These are phyloP conservation scores for Phytophthora colocasiae DNA, from an alignment of 352 stramenopile species.

Conservation along the genomic window DNA sequence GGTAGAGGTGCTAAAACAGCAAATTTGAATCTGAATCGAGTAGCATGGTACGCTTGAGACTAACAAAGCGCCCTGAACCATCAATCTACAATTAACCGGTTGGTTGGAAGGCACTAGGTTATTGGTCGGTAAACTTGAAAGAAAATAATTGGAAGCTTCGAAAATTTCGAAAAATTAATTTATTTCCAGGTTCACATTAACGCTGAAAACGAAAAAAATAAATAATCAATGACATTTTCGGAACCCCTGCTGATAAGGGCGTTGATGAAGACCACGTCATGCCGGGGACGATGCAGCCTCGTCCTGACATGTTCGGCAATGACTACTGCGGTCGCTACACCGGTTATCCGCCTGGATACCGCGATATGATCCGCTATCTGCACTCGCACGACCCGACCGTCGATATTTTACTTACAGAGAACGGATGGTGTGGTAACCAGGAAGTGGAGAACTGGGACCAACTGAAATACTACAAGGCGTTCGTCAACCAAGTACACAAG, in stretches of 20 bases:
- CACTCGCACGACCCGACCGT: conserved; percentile 46
- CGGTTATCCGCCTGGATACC: conserved; percentile 59
- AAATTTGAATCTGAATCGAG: too few species aligned
- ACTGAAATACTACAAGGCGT: conserved; percentile 19
- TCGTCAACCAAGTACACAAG: conserved; percentile 38
- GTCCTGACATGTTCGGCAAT: conserved; percentile 25
- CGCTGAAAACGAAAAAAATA: too few species aligned
- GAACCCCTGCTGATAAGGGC: conserved; percentile 45
- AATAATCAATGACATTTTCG: too few species aligned
- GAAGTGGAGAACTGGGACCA: conserved; percentile 53
- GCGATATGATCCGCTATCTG: conserved; percentile 56
- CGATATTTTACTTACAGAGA: conserved; percentile 54
- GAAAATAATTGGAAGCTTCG: too few species aligned
- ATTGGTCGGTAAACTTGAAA: too few species aligned
- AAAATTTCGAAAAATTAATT: too few species aligned
- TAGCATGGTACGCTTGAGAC: too few species aligned
- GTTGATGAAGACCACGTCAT: conserved; percentile 52
- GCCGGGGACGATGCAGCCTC: conserved; percentile 31
- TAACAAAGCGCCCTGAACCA: too few species aligned
- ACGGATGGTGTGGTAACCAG: conserved; percentile 56
- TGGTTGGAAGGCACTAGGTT: too few species aligned
- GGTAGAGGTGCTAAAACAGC: too few species aligned
- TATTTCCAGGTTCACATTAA: too few species aligned
- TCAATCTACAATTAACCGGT: too few species aligned
- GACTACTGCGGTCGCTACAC: conserved; percentile 46